These are phyloP conservation scores for Triangularia setosa DNA, from an alignment of 2,329 filamentous ascomycete species.

Conservation along the genomic window DNA sequence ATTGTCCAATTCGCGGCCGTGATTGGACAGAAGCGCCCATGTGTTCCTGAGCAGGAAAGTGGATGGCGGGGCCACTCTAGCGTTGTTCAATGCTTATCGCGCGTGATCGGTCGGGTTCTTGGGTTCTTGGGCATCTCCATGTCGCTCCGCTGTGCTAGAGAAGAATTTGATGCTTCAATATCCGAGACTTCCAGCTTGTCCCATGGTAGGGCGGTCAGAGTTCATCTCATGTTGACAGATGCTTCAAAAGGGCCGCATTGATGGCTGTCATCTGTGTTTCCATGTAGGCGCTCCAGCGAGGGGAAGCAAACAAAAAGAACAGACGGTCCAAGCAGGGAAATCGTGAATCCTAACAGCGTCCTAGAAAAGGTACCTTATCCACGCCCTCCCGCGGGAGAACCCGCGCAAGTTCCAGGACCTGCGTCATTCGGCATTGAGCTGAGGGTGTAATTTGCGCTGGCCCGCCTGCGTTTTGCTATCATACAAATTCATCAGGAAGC, in stretches of 20 bases:
- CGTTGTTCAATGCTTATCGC: background rate
- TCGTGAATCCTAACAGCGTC: background rate
- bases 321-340: background rate
- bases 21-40: background rate
- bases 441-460: background rate
- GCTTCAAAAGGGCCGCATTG: background rate
- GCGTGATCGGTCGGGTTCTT: conserved; percentile 1
- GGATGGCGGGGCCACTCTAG: background rate
- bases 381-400: background rate
- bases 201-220: background rate
- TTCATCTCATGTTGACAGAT: background rate
- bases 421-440: conserved; percentile 5
- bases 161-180: conserved; percentile 7
- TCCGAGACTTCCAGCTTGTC: conserved; percentile 4
- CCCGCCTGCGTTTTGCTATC: background rate
- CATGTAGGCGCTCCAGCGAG: background rate
- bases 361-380: background rate
- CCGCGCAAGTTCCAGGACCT: conserved; percentile 3
- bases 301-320: background rate
- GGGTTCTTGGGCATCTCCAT: background rate
- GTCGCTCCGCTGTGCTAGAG: background rate
- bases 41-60: conserved; percentile 2
- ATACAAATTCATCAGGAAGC: background rate
- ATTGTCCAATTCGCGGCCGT: conserved; percentile 1
- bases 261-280: background rate